Evolutionary conservation across 2,329 filamentous ascomycete species (phyloP).

Genomic region (Fusarium tjaetaba): DNA sequence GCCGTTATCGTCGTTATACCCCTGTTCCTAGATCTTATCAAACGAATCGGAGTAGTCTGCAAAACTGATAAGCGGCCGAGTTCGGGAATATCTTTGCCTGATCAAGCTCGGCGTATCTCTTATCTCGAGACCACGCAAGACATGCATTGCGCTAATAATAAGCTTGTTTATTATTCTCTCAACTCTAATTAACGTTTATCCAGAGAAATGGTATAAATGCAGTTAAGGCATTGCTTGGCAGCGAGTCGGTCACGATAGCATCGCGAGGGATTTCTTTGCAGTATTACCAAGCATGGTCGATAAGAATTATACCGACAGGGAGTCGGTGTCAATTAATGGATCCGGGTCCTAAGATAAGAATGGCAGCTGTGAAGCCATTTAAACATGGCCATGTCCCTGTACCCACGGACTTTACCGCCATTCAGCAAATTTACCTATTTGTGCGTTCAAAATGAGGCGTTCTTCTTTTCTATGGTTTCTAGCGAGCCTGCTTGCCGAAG

Average conservation of each 20-base stretch:
- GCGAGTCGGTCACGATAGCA: background rate
- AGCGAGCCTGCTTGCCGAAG: background rate
- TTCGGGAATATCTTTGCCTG: background rate
- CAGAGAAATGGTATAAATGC: background rate
- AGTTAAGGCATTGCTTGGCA: background rate
- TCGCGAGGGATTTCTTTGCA: background rate
- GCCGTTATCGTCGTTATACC: background rate
- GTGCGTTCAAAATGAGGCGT: background rate
- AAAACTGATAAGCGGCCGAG: background rate
- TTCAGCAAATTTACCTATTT: accelerated
- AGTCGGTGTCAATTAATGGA: background rate
- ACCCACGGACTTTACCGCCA: too few species aligned
- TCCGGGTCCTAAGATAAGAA: background rate
- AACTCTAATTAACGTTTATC: background rate
- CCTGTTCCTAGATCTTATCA: accelerated
- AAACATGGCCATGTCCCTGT: background rate
- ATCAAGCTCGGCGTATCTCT: background rate
- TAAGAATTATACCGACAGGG: background rate
- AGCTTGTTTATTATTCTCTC: background rate
- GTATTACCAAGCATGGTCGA: background rate
- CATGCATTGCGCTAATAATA: background rate
- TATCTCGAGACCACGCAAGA: background rate
- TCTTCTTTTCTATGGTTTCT: background rate
- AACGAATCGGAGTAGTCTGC: background rate
- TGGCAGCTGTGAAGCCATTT: background rate